Conservation (phyloP, 2,329 filamentous ascomycete species). For the Blumeria hordei region DNA sequence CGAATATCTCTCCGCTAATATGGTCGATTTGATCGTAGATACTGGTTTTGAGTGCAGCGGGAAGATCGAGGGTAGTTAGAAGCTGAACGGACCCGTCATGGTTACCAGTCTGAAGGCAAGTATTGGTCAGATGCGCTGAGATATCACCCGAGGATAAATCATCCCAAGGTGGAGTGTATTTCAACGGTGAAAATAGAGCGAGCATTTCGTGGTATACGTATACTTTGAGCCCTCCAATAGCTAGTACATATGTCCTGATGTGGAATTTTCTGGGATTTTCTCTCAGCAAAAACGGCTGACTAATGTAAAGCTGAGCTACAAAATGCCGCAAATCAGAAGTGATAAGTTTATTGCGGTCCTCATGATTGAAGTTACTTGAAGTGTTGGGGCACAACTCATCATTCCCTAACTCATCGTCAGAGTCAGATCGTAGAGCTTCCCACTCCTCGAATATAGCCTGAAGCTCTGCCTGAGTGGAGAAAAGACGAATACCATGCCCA, state of each 20-base stretch:
- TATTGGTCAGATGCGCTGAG: slow-evolving; percentile 73
- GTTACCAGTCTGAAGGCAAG: slow-evolving; percentile 51
- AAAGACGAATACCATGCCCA: slow-evolving; percentile 77
- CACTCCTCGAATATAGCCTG: slow-evolving; percentile 74
- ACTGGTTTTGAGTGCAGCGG: slow-evolving; percentile 19
- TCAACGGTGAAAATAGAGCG: slow-evolving; percentile 61
- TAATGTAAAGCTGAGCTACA: slow-evolving; percentile 83
- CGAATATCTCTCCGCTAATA: slow-evolving; percentile 56
- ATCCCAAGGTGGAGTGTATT: slow-evolving; percentile 42
- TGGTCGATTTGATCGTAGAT: slow-evolving; percentile 52
- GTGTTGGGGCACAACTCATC: slow-evolving; percentile 17
- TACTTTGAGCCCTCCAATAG: slow-evolving; percentile 51
- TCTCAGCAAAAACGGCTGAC: slow-evolving; percentile 54
- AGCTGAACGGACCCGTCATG: slow-evolving; percentile 41
- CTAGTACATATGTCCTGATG: slow-evolving; percentile 75
- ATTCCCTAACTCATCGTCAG: slow-evolving; percentile 31
- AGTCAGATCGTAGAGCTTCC: slow-evolving; percentile 46
- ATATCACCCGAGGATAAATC: slow-evolving; percentile 20
- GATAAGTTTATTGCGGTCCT: slow-evolving; percentile 33
- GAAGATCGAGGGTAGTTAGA: slow-evolving; percentile 42
- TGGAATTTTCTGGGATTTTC: slow-evolving; percentile 63
- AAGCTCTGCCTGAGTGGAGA: slow-evolving; percentile 66
- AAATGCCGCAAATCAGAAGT: slow-evolving; percentile 89
- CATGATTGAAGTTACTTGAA: slow-evolving; percentile 4
- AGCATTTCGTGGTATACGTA: slow-evolving; percentile 84